These are phyloP conservation scores for Clarireedia monteithiana DNA, from an alignment of 2,329 filamentous ascomycete genomes.

Conservation along the genomic window DNA sequence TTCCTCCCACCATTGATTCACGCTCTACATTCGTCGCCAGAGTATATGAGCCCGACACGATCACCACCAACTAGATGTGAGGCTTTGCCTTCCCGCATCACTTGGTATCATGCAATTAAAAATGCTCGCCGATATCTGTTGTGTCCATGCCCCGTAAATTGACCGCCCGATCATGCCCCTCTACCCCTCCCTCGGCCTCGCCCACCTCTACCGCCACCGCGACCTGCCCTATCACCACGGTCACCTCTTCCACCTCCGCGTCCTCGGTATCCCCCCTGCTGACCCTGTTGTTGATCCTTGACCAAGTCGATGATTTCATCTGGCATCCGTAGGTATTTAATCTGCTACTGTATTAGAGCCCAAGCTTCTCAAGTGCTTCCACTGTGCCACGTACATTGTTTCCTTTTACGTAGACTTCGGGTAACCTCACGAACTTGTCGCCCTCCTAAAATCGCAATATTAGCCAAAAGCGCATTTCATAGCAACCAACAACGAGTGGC, in stretches of 20 bases:
- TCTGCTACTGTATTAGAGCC: constrained; percentile 39
- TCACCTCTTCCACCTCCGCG: constrained; percentile 54
- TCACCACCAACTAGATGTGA: not conserved
- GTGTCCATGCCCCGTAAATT: not conserved
- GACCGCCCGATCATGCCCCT: constrained; percentile 15
- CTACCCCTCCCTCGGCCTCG: constrained; percentile 20
- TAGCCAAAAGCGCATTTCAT: not conserved
- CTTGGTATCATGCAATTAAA: not conserved
- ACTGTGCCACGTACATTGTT: constrained; percentile 64
- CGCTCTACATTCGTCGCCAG: too few species aligned
- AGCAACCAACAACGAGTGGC: not conserved
- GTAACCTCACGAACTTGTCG: constrained; percentile 84
- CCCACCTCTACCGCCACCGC: constrained; percentile 28
- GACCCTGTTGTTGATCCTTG: constrained; percentile 67
- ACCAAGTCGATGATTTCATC: constrained; percentile 95
- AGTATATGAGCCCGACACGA: too few species aligned
- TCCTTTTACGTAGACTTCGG: constrained; percentile 92
- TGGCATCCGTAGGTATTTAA: constrained; percentile 94
- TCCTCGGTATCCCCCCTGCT: constrained; percentile 48
- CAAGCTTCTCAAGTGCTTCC: not conserved
- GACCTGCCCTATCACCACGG: constrained; percentile 36
- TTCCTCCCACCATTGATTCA: too few species aligned
- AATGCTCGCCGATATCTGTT: not conserved
- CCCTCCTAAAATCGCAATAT: constrained; percentile 54
- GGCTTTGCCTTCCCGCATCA: not conserved